Evolutionary conservation across 768 basidiomycete genomes (phyloP).

Genomic region (Boletus sensibilis): DNA sequence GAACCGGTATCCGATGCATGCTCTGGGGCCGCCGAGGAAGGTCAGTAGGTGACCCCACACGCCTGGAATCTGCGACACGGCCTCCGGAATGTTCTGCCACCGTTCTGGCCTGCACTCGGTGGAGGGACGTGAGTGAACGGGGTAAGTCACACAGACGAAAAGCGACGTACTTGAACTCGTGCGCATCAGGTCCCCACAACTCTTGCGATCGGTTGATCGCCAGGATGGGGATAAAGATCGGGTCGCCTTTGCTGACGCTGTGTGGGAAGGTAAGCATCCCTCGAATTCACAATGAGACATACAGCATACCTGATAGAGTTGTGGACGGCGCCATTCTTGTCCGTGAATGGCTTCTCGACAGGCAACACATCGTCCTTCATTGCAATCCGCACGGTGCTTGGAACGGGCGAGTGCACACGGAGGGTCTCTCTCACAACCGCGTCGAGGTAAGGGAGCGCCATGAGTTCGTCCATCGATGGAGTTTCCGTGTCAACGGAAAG

Average conservation of each 20-base stretch:
- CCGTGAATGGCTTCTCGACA: slow-evolving; percentile 20
- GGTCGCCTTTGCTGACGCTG: slow-evolving; percentile 45
- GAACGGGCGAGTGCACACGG: no score
- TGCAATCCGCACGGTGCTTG: slow-evolving; percentile 28
- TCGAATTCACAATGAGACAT: no score
- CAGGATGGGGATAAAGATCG: slow-evolving; percentile 42
- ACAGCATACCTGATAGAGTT: no score
- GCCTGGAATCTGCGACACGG: slow-evolving; percentile 48
- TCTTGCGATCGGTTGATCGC: slow-evolving; percentile 32
- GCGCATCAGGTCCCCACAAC: slow-evolving; percentile 63
- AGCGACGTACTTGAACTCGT: slow-evolving; percentile 51
- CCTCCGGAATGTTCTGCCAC: slow-evolving; percentile 51
- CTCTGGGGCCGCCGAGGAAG: slow-evolving; percentile 32
- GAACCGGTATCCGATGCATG: no score
- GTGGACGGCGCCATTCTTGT: no score
- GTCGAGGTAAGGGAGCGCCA: no score
- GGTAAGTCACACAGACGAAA: background rate
- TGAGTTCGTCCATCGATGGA: no score
- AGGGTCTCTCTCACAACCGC: no score
- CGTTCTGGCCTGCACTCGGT: slow-evolving; percentile 52
- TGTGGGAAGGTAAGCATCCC: background rate
- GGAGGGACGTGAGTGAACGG: background rate
- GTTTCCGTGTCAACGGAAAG: no score
- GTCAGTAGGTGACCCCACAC: slow-evolving; percentile 58
- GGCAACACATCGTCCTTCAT: slow-evolving; percentile 55